Percentiles rank a stretch among this genome's conserved stretches.
Conservation (phyloP, 225 moss, liverwort and hornwort genomes). For the Climacium dendroides region DNA sequence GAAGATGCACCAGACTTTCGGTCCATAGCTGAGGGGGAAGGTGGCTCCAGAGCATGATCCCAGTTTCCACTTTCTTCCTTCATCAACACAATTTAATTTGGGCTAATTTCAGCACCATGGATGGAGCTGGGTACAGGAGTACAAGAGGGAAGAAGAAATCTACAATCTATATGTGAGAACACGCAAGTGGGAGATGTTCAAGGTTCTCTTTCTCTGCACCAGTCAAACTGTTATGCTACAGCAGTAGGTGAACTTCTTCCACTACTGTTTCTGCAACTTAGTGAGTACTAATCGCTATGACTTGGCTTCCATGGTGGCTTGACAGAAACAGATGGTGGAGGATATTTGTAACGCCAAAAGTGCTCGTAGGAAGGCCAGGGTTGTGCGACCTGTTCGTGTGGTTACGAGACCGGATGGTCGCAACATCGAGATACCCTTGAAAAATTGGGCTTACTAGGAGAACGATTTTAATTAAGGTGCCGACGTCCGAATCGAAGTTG, state of each 20-base stretch:
- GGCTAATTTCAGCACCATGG: not conserved
- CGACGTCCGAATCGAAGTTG: not conserved
- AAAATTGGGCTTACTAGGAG: conserved; percentile 20
- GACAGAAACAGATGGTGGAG: conserved; percentile 26
- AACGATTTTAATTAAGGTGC: not conserved
- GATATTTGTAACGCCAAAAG: conserved; percentile 27
- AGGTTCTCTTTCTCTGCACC: conserved; percentile 16
- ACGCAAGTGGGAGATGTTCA: conserved; percentile 74
- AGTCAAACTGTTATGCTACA: not conserved
- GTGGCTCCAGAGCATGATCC: not conserved
- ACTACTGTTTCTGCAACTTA: not conserved
- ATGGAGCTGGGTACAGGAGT: conserved; percentile 38
- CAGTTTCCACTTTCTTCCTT: not conserved
- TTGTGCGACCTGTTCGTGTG: conserved; percentile 13
- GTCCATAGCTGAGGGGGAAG: not conserved
- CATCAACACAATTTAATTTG: not conserved
- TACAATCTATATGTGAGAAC: conserved; percentile 57
- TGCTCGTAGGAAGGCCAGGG: conserved; percentile 3
- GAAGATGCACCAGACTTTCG: not conserved
- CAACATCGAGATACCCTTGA: conserved; percentile 14
- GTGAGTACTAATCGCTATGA: not conserved
- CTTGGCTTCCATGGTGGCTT: not conserved
- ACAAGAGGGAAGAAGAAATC: conserved; percentile 65
- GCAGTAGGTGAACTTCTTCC: not conserved
- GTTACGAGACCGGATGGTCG: conserved; percentile 4